phyloP scores from a whole-genome alignment of 768 basidiomycete genomes.

The Gautieria morchelliformis region DNA sequence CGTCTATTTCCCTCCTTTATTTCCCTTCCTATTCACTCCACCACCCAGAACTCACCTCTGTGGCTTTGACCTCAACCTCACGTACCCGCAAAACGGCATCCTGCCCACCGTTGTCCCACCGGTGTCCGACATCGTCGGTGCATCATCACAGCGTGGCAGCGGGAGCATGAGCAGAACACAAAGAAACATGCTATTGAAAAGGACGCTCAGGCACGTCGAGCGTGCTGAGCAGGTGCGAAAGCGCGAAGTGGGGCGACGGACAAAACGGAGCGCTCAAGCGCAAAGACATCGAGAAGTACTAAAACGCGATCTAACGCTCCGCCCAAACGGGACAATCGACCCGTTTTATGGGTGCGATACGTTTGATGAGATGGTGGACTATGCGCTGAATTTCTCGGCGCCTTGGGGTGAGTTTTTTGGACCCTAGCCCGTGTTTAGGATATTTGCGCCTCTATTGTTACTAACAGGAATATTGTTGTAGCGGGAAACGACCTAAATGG shows the following conservation, averaged over 20 bases:
- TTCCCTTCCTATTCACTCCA: background rate
- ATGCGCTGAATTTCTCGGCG: slow-evolving; percentile 6
- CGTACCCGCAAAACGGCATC: slow-evolving; percentile 11
- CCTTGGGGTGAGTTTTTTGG: slow-evolving; percentile 3
- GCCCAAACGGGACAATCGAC: slow-evolving; percentile 9
- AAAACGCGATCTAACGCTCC: slow-evolving; percentile 1
- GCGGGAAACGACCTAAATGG: background rate
- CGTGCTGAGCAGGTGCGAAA: background rate
- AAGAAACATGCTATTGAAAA: background rate
- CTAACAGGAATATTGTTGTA: background rate
- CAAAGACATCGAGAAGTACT: background rate
- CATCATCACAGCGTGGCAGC: background rate
- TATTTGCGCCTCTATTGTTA: no score
- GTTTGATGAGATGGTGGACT: slow-evolving; percentile 8
- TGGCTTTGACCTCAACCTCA: slow-evolving; percentile 12
- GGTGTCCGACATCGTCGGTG: background rate
- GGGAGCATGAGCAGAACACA: background rate
- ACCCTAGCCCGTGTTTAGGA: background rate
- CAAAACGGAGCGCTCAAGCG: background rate
- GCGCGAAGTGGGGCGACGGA: background rate
- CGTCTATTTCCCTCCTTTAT: background rate
- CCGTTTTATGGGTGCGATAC: slow-evolving; percentile 8
- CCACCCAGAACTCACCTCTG: slow-evolving; percentile 9
- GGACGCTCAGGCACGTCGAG: background rate
- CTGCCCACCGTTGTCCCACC: slow-evolving; percentile 5